These are phyloP conservation scores for Naganishia vishniacii DNA, from an alignment of 768 basidiomycete species.

Conservation along the genomic window DNA sequence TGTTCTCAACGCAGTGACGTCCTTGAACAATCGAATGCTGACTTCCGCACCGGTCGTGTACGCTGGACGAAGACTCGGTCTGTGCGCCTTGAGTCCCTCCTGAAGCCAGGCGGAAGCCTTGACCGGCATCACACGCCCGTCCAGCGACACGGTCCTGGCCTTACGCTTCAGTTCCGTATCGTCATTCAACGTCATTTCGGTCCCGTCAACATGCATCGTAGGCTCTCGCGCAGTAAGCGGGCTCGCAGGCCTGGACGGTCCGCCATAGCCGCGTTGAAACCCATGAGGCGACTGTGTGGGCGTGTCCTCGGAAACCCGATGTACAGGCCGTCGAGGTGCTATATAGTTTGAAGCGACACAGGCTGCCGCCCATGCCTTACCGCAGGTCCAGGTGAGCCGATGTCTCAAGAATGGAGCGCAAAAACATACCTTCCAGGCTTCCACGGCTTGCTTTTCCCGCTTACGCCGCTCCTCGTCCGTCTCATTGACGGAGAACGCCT, in stretches of 20 bases:
- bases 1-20: background rate
- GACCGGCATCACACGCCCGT: background rate
- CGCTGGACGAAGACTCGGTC: background rate
- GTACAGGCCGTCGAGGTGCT: background rate
- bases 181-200: background rate
- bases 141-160: background rate
- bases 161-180: background rate
- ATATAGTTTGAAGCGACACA: constrained; percentile 21
- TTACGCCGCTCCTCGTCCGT: constrained; percentile 21
- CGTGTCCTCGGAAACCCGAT: background rate
- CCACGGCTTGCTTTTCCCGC: constrained; percentile 21
- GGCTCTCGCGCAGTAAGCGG: background rate
- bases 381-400: background rate
- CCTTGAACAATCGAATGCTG: background rate
- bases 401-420: background rate
- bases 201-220: background rate
- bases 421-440: constrained; percentile 21
- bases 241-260: constrained; percentile 2
- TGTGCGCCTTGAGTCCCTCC: background rate
- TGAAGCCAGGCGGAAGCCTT: background rate
- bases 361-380: constrained; percentile 24
- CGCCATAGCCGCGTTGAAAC: too few relatives aligned
- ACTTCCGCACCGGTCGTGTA: background rate
- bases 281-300: background rate
- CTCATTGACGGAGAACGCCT: constrained; percentile 4